These are phyloP conservation scores for Zygnema cylindricum DNA, from an alignment of 139 green algal species.

Conservation along the genomic window DNA sequence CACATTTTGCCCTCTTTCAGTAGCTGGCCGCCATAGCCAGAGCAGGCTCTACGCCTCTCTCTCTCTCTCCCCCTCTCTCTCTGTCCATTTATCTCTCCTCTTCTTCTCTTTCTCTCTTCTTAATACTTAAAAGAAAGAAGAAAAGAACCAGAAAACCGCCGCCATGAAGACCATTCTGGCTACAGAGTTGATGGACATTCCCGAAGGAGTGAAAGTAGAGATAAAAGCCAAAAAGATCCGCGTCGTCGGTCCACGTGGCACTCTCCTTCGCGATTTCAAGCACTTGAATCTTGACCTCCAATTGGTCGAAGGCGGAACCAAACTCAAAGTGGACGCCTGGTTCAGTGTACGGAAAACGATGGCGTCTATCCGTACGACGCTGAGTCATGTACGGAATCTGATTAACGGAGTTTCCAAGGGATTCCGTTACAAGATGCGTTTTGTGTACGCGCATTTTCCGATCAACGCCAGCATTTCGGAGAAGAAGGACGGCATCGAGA, in stretches of 20 bases:
- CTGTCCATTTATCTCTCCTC: neutral
- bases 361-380: conserved; percentile 87
- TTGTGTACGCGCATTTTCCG: conserved; percentile 99
- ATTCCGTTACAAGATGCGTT: conserved; percentile 98
- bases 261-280: conserved; percentile 51
- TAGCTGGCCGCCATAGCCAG: too few species aligned
- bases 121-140: neutral
- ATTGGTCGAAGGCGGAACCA: neutral
- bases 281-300: conserved; percentile 59
- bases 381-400: conserved; percentile 89
- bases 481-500: conserved; percentile 80
- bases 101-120: neutral
- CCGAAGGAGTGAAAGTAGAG: conserved; percentile 61
- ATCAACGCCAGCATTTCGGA: conserved; percentile 98
- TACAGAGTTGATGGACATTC: conserved; percentile 60
- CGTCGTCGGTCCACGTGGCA: conserved; percentile 62
- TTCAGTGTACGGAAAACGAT: conserved; percentile 91
- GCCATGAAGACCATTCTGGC: conserved; percentile 61
- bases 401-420: conserved; percentile 80
- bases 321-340: conserved; percentile 62
- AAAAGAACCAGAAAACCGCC: too few species aligned
- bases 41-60: too few species aligned
- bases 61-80: neutral
- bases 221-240: conserved; percentile 63
- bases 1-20: too few species aligned